A percentile compares a stretch with the other conserved stretches of the same genome.
Conservation (phyloP, 495 filamentous ascomycete species). For the Penicillium alfredii region DNA sequence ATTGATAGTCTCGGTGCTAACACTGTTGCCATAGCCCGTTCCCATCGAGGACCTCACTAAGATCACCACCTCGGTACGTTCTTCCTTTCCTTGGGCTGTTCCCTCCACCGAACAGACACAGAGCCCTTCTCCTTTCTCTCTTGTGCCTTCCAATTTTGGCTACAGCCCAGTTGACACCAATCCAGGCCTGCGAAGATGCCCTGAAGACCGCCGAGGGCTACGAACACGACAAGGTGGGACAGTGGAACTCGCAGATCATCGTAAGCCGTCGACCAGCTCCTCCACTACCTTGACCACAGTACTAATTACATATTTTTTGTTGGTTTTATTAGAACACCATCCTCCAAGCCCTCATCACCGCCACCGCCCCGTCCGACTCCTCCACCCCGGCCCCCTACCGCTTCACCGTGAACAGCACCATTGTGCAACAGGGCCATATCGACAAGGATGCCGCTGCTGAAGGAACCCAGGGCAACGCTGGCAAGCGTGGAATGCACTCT, state of each 20-base stretch:
- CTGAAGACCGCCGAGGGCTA: slow-evolving; percentile 67
- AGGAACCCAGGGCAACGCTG: slow-evolving; percentile 48
- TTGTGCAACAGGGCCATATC: slow-evolving; percentile 74
- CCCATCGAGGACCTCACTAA: slow-evolving; percentile 69
- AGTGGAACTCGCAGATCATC: slow-evolving; percentile 90
- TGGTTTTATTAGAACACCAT: slow-evolving; percentile 86
- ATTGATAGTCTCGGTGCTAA: neutral
- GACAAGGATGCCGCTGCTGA: slow-evolving; percentile 37
- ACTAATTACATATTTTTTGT: neutral
- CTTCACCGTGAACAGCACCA: slow-evolving; percentile 94
- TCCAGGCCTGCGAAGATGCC: slow-evolving; percentile 74
- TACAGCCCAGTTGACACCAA: slow-evolving; percentile 1
- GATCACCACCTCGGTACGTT: slow-evolving; percentile 73
- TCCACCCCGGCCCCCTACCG: slow-evolving; percentile 58
- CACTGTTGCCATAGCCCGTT: no score
- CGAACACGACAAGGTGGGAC: slow-evolving; percentile 69
- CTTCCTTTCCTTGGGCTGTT: neutral
- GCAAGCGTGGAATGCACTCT: slow-evolving; percentile 91
- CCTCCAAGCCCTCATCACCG: slow-evolving; percentile 77
- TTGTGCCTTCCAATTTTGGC: no score
- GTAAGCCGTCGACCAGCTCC: slow-evolving; percentile 45
- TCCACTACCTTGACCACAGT: slow-evolving; percentile 1
- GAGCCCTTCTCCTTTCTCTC: no score
- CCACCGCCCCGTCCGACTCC: slow-evolving; percentile 57
- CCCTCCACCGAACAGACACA: neutral